Evolutionary conservation across 2,329 filamentous ascomycete genomes (phyloP).

Genomic region (Penicillium sp.): DNA sequence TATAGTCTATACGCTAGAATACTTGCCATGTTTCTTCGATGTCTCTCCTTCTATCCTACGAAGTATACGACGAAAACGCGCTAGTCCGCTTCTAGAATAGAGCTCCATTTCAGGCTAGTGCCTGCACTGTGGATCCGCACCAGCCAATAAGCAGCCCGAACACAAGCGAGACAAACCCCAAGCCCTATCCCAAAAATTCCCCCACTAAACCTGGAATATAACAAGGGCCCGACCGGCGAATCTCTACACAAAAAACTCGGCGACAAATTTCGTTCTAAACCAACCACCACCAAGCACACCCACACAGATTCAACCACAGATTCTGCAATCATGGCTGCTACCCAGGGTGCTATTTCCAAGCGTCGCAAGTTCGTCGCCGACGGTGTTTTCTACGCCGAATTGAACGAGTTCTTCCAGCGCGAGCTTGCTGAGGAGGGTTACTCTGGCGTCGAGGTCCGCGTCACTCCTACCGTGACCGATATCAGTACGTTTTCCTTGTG

Average conservation of each 20-base stretch:
- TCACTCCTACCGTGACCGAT: constrained; percentile 99
- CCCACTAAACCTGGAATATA: constrained; percentile 32
- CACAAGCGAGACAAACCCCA: constrained; percentile 35
- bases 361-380: constrained; percentile 79
- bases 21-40: not conserved
- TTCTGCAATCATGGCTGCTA: constrained; percentile 46
- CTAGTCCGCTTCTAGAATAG: constrained; percentile 2
- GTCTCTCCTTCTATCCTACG: not conserved
- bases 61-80: not conserved
- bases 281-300: constrained; percentile 24
- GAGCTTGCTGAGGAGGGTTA: constrained; percentile 99
- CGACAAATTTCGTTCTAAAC: constrained; percentile 19
- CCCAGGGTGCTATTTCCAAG: constrained; percentile 52
- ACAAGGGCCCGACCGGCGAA: constrained; percentile 12
- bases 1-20: not conserved
- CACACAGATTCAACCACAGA: constrained; percentile 26
- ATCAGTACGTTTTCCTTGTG: constrained; percentile 61
- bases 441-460: constrained; percentile 99
- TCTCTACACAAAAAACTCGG: constrained; percentile 25
- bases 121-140: not conserved
- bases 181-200: constrained; percentile 37
- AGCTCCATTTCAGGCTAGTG: constrained; percentile 1
- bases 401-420: constrained; percentile 99
- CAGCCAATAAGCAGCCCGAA: constrained; percentile 15
- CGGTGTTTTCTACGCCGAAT: constrained; percentile 99